These are phyloP conservation scores for Podaxis sp. DNA, from an alignment of 768 basidiomycete genomes.

Conservation along the genomic window DNA sequence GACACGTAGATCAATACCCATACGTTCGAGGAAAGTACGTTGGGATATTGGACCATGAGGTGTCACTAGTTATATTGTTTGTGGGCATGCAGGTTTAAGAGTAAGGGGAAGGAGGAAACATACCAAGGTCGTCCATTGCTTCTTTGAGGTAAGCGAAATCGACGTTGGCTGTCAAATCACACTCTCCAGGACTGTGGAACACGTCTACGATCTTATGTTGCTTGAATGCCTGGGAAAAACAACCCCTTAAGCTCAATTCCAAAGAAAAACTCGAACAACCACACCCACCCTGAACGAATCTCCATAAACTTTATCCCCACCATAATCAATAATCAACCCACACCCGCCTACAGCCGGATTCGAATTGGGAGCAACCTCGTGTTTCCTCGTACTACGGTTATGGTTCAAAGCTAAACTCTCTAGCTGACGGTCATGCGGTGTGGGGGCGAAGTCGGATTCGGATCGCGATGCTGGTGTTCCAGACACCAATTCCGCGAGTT, in stretches of 20 bases:
- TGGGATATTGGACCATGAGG: slow-evolving; percentile 74
- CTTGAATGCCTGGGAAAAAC: slow-evolving; percentile 71
- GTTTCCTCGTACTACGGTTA: neutral
- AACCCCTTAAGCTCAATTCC: neutral
- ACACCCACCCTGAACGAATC: slow-evolving; percentile 78
- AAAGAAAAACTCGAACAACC: neutral
- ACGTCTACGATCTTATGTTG: slow-evolving; percentile 81
- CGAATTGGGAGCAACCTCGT: slow-evolving; percentile 1
- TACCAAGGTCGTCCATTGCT: slow-evolving; percentile 64
- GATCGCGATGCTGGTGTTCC: neutral
- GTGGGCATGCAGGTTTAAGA: neutral
- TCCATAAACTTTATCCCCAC: slow-evolving; percentile 62
- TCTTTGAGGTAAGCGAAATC: slow-evolving; percentile 89
- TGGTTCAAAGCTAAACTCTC: neutral
- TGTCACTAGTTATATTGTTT: slow-evolving; percentile 25
- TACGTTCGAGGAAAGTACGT: slow-evolving; percentile 66
- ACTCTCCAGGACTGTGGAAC: slow-evolving; percentile 80
- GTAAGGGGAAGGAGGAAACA: slow-evolving; percentile 16
- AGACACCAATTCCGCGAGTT: slow-evolving; percentile 60
- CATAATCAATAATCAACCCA: slow-evolving; percentile 89
- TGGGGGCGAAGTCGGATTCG: neutral
- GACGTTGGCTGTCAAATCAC: slow-evolving; percentile 95
- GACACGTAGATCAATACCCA: slow-evolving; percentile 72
- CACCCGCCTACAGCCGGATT: slow-evolving; percentile 36
- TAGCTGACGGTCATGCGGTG: neutral